phyloP scores from a whole-genome alignment of 306 rosid species.

The Betula pendula region DNA sequence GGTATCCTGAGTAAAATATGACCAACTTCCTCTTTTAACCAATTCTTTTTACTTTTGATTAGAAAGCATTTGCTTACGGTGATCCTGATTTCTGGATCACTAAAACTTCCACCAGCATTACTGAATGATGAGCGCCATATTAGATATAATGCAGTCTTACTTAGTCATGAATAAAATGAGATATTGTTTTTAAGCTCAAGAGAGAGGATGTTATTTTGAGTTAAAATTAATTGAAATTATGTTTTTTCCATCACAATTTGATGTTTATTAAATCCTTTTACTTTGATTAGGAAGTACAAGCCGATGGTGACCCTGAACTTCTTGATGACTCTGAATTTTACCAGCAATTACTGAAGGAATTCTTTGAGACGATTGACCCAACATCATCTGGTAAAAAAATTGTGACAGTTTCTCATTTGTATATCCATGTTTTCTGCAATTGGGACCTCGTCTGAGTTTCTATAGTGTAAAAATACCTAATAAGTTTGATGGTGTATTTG shows the following conservation, averaged over 20 bases:
- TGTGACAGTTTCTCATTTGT: not conserved
- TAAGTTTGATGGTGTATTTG: not conserved
- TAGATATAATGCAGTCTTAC: not conserved
- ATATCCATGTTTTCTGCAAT: constrained; percentile 3
- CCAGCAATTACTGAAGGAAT: constrained; percentile 82
- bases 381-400: constrained; percentile 58
- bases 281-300: constrained; percentile 49
- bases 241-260: not conserved
- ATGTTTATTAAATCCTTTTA: constrained; percentile 12
- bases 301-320: constrained; percentile 74
- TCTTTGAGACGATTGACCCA: constrained; percentile 81
- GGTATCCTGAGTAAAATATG: not conserved
- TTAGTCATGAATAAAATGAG: not conserved
- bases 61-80: not conserved
- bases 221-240: not conserved
- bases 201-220: not conserved
- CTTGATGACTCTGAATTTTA: constrained; percentile 87
- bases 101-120: not conserved
- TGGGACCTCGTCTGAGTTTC: not conserved
- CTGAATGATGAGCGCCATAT: not conserved
- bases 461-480: not conserved
- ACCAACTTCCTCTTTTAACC: not conserved
- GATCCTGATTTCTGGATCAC: not conserved
- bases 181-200: not conserved
- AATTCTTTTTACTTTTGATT: too few species aligned